These are phyloP conservation scores for Euphorbia schlechtendalii DNA, from an alignment of 441 rosid genomes.

Conservation along the genomic window DNA sequence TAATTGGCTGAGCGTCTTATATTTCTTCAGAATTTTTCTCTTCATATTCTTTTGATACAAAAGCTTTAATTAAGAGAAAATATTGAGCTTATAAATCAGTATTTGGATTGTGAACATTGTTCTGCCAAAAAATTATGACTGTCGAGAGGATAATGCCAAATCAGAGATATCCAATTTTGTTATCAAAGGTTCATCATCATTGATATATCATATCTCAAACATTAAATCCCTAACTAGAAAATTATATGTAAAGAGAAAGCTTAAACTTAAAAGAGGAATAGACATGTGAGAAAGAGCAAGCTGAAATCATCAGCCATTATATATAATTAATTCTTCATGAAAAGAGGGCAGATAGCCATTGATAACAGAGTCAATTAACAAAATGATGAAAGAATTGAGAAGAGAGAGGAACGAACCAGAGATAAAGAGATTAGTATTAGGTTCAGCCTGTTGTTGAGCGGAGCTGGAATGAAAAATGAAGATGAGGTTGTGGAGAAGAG, in stretches of 20 bases:
- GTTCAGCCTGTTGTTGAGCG: constrained; percentile 54
- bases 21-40: not conserved
- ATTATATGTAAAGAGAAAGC: not conserved
- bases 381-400: not conserved
- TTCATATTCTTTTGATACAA: not conserved
- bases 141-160: not conserved
- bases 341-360: not conserved
- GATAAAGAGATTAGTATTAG: constrained; percentile 71
- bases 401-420: constrained; percentile 35
- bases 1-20: not conserved
- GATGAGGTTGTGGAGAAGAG: constrained; percentile 47
- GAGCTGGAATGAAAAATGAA: constrained; percentile 32
- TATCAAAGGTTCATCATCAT: not conserved
- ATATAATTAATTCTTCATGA: not conserved
- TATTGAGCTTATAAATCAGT: too few relatives aligned
- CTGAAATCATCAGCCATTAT: not conserved
- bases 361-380: not conserved
- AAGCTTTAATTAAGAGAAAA: too few relatives aligned
- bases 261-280: not conserved
- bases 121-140: not conserved
- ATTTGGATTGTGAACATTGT: not conserved
- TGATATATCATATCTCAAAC: not conserved
- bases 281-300: not conserved
- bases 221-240: not conserved
- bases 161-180: not conserved